A percentile compares a stretch with the other conserved stretches of the same genome.
phyloP scores from a whole-genome alignment of 306 rosid species.

The Adenanthera pavonina region DNA sequence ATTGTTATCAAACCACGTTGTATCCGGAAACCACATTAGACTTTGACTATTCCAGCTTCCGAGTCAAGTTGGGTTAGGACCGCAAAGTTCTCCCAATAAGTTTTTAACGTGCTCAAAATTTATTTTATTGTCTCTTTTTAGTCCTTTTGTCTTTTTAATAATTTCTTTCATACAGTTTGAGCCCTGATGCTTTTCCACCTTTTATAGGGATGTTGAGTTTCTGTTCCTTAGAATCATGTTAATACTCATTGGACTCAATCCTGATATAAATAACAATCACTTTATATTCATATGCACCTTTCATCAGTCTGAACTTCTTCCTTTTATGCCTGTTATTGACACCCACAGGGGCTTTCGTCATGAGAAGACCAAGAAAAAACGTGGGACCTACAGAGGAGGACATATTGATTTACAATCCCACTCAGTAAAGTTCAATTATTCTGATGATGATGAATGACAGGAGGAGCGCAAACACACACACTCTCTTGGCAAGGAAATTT shows the following conservation, averaged over 20 bases:
- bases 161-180: too few relatives aligned
- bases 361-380: constrained; percentile 97
- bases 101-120: too few relatives aligned
- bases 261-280: not conserved
- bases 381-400: constrained; percentile 91
- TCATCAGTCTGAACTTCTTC: not conserved
- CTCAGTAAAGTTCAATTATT: constrained; percentile 80
- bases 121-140: not conserved
- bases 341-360: constrained; percentile 84
- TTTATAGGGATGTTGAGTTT: too few relatives aligned
- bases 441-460: constrained; percentile 78
- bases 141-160: not conserved
- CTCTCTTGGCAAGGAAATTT: constrained; percentile 4
- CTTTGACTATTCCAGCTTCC: too few relatives aligned
- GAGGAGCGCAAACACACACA: not conserved
- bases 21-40: too few relatives aligned
- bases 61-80: too few relatives aligned
- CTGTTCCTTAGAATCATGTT: not conserved
- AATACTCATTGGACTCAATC: not conserved
- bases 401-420: constrained; percentile 78
- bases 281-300: constrained; percentile 6
- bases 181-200: too few relatives aligned
- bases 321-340: not conserved
- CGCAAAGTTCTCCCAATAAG: too few relatives aligned
- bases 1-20: too few relatives aligned